Conservation (phyloP, 2,329 filamentous ascomycete genomes). For the Tolypocladium nubicola region DNA sequence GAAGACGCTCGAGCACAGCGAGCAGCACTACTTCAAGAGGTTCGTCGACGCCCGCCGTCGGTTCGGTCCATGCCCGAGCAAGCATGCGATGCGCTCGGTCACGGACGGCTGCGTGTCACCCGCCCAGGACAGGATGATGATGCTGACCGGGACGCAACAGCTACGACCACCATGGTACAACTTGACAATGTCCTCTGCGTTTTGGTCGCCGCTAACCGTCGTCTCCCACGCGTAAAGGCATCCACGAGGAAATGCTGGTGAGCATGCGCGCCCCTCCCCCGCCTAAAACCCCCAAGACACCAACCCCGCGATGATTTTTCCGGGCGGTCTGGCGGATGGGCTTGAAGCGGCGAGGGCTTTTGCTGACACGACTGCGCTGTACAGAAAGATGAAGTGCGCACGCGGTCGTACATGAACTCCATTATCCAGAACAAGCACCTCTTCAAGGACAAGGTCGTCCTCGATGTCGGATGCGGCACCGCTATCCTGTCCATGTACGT, state of each 20-base stretch:
- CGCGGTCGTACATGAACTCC: constrained; percentile 89
- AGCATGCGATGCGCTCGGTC: not conserved
- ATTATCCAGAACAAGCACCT: constrained; percentile 97
- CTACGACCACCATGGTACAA: constrained; percentile 92
- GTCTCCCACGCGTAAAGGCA: constrained; percentile 45
- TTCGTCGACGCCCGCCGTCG: constrained; percentile 24
- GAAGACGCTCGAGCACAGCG: constrained; percentile 76
- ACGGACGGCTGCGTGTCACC: not conserved
- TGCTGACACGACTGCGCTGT: constrained; percentile 10
- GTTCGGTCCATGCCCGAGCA: not conserved
- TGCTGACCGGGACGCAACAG: constrained; percentile 40
- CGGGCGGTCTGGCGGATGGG: not conserved
- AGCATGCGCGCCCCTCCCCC: constrained; percentile 27
- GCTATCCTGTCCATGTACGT: constrained; percentile 95
- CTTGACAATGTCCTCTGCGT: constrained; percentile 2
- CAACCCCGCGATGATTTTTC: constrained; percentile 2
- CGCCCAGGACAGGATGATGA: constrained; percentile 1
- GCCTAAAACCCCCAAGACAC: not conserved
- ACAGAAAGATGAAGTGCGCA: constrained; percentile 97
- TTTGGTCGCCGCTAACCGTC: constrained; percentile 15
- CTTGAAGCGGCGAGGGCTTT: not conserved
- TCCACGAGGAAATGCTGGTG: constrained; percentile 97
- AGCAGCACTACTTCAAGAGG: constrained; percentile 99
- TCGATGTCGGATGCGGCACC: constrained; percentile 95
- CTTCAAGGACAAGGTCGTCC: constrained; percentile 72